Evolutionary conservation across 768 basidiomycete species (phyloP), one percentile per base, ranked within the genome.

Genomic region (Suillus ampliporus): DNA sequence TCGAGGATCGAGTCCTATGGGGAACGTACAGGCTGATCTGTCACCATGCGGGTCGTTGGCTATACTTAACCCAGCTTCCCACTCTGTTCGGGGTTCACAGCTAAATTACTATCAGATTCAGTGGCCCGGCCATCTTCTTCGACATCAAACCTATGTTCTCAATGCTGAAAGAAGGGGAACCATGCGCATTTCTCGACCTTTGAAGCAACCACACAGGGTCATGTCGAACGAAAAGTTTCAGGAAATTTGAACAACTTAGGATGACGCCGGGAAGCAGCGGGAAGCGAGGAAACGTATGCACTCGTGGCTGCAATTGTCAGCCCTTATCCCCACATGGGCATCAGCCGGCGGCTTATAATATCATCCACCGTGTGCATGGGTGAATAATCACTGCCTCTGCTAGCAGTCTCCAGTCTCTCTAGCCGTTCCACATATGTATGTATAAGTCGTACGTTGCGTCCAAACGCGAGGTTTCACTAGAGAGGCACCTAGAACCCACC

Each of bases 41-140:
- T n/a, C 10, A 54, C 71, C 74, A 75, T 75, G 72, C 75, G 74
- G 73, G 31, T 23, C 60, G 23, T 60, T 44, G 60, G 61, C 75
- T 75, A 77, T 74, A 75, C 75, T 72, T 75, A 70, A 76, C 64
- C 64, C 57, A 31, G 53, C 74, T 75, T 75, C 75, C 75, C 69
- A 75, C 74, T 72, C 75, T 68, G 67, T 71, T 57, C 61, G 62
- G 58, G 51, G 61, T 60, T 64, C 59, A 38, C 59, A 26, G 4
- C 50, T 34, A 34, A 51, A 51, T 51, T 28, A 51, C 28, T 51
- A 31, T 51, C n/a, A 51, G 50, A 3, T 51, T 51, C 26, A 26
- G 10, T 11, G 4, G 28, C 15, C 26, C 28, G 26, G 17, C 10
- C 19, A 10, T 19, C 50, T 51, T n/a, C 31, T 2, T 31, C 6